Conservation (phyloP, 306 rosid genomes). For the Acacia crassicarpa region DNA sequence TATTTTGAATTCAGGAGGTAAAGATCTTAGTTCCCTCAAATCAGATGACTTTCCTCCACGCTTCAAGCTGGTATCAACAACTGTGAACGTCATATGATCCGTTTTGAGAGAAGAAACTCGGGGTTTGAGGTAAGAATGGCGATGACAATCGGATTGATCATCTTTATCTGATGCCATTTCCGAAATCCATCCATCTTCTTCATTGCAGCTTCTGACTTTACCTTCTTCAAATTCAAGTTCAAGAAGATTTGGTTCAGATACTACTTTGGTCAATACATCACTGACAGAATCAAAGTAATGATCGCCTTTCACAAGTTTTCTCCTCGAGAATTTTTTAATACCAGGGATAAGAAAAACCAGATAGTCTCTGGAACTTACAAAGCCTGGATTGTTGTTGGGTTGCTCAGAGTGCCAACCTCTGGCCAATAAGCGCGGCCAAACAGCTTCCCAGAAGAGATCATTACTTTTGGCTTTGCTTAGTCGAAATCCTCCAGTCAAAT, state of each 20-base stretch:
- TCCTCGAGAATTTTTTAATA: constrained; percentile 66
- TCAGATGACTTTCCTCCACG: constrained; percentile 49
- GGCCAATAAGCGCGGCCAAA: constrained; percentile 87
- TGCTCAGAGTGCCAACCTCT: constrained; percentile 90
- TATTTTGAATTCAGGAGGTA: constrained; percentile 40
- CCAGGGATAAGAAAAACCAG: constrained; percentile 80
- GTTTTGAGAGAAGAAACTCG: constrained; percentile 41
- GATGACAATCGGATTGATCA: constrained; percentile 42
- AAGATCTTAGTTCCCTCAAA: constrained; percentile 46
- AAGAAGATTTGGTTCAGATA: constrained; percentile 71
- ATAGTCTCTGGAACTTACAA: constrained; percentile 43
- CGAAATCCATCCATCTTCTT: constrained; percentile 35
- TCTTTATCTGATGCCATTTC: constrained; percentile 53
- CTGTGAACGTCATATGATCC: constrained; percentile 45
- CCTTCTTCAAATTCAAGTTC: constrained; percentile 60
- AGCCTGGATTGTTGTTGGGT: constrained; percentile 56
- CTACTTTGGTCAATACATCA: constrained; percentile 80
- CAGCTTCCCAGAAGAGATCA: constrained; percentile 87
- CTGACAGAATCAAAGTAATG: constrained; percentile 75
- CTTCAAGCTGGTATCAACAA: constrained; percentile 57
- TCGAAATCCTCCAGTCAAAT: constrained; percentile 66
- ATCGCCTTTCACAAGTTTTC: constrained; percentile 68
- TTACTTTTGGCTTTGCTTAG: constrained; percentile 70
- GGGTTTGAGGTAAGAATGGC: constrained; percentile 70
- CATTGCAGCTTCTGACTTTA: constrained; percentile 41